phyloP scores from a whole-genome alignment of 768 basidiomycete genomes.

The Coprinopsis marcescibilis region DNA sequence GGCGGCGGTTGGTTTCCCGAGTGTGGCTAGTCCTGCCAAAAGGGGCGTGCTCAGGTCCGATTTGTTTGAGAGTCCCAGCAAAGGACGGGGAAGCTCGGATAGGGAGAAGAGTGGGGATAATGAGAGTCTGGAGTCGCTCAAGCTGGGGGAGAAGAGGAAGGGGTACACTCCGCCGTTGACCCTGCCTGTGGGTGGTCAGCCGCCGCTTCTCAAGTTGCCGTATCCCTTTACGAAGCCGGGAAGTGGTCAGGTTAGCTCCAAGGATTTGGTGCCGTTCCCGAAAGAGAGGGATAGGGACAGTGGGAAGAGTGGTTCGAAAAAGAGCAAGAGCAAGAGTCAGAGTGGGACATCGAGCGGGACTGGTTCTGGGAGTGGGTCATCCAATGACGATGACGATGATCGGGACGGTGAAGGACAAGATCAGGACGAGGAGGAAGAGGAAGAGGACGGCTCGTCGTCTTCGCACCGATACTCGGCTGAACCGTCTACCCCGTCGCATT shows the following conservation, averaged over 20 bases:
- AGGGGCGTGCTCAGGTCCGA: slow-evolving; percentile 58
- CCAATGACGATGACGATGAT: slow-evolving; percentile 19
- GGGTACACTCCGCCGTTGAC: slow-evolving; percentile 43
- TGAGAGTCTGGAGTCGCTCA: not conserved
- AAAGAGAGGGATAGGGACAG: slow-evolving; percentile 40
- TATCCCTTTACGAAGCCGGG: slow-evolving; percentile 68
- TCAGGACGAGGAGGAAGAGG: slow-evolving; percentile 29
- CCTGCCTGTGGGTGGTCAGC: slow-evolving; percentile 20
- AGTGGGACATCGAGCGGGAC: slow-evolving; percentile 13
- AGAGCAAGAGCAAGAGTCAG: slow-evolving; percentile 12
- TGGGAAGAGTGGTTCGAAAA: slow-evolving; percentile 16
- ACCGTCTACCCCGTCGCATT: slow-evolving; percentile 3
- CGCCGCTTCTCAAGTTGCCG: slow-evolving; percentile 47
- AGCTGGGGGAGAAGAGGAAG: slow-evolving; percentile 29
- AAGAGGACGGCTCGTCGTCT: slow-evolving; percentile 22
- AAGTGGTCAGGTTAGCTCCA: slow-evolving; percentile 51
- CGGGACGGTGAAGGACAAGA: slow-evolving; percentile 28
- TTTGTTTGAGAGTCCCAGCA: slow-evolving; percentile 53
- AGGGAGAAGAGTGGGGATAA: not conserved
- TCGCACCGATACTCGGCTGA: slow-evolving; percentile 8
- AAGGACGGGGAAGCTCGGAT: too few species aligned
- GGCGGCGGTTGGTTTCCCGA: slow-evolving; percentile 51
- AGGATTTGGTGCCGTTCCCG: slow-evolving; percentile 71
- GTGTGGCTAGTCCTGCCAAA: slow-evolving; percentile 46
- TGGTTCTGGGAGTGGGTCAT: slow-evolving; percentile 13